Base-by-base conservation (phyloP, 306 rosid genomes). In the Lathyrus aphaca region DNA sequence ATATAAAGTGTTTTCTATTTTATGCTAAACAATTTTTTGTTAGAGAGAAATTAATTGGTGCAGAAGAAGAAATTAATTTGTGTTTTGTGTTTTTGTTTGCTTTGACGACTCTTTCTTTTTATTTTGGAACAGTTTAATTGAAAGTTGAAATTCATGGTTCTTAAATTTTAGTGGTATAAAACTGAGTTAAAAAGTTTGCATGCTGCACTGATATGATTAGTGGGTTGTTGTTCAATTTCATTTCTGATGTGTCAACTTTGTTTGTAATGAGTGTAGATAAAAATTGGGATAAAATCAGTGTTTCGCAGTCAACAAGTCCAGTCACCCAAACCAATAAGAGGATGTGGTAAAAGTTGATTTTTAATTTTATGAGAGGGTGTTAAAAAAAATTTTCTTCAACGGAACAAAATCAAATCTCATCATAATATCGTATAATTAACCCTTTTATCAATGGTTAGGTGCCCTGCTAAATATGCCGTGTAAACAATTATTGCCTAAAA, bases 191-290 rank as follows among this genome's bases (percentile, higher is more conserved):
- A 21, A 44, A 62, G 71, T 29, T 15, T 69, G n/a, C 14, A 21
- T 61, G 66, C 2, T 45, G 53, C 21, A 9, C 27, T 71, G 11
- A 21, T 54, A 58, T 65, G 37, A 23, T 39, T 23, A 63, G 10
- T 29, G 73, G 17, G 50, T 66, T 65, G 3, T 79, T 68, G 60
- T 43, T 82, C 25, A 61, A 58, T 64, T 43, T 82, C 25, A 56
- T 58, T 64, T 4, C 25, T 49, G 25, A 49, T 17, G 18, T 79
- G 64, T 73, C 62, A 49, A 65, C 46, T 71, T 49, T 5, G 43
- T 74, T 72, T 67, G 25, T 80, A 78, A 62, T 74, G 62, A 39
- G 55, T 84, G 88, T 84, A 86, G 96, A 77, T 79, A 80, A 77
- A 75, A 43, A 2, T 69, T 58, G 74, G 72, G 56, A 42, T 59